These are phyloP conservation scores for Pleurotus tuber-regium DNA, from an alignment of 768 basidiomycete genomes.

Conservation along the genomic window DNA sequence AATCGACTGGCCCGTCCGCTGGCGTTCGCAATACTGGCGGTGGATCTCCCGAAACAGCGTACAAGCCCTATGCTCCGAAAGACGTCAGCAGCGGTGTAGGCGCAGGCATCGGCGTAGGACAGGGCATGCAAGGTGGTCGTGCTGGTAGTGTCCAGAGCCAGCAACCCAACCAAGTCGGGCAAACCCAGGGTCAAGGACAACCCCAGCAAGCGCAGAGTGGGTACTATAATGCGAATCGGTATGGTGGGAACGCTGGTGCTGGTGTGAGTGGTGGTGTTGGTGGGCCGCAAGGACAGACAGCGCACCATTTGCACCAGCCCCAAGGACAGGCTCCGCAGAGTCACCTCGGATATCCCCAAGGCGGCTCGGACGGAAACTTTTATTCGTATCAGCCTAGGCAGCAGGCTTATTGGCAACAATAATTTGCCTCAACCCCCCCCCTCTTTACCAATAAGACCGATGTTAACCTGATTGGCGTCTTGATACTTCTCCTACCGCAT, in stretches of 20 bases:
- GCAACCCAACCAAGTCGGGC: slow-evolving; percentile 8
- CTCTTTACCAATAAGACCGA: no score
- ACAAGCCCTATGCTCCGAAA: slow-evolving; percentile 74
- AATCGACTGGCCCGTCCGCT: slow-evolving; percentile 37
- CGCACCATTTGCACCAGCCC: slow-evolving; percentile 53
- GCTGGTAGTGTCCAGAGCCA: slow-evolving; percentile 9
- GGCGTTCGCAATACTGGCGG: slow-evolving; percentile 39
- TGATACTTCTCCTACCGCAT: no score
- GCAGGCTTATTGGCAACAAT: slow-evolving; percentile 63
- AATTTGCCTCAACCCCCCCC: no score
- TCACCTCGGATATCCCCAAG: slow-evolving; percentile 63
- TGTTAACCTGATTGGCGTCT: no score
- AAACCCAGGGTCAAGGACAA: slow-evolving; percentile 21
- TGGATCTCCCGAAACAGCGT: slow-evolving; percentile 67
- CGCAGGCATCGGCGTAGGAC: slow-evolving; percentile 39
- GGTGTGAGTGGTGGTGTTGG: slow-evolving; percentile 29
- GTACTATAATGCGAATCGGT: slow-evolving; percentile 45
- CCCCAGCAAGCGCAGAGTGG: slow-evolving; percentile 45
- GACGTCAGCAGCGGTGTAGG: slow-evolving; percentile 53
- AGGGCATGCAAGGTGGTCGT: slow-evolving; percentile 8
- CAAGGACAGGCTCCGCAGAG: slow-evolving; percentile 54
- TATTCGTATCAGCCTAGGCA: slow-evolving; percentile 72
- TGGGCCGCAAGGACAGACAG: slow-evolving; percentile 37
- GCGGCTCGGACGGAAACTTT: slow-evolving; percentile 61
- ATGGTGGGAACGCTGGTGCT: slow-evolving; percentile 27